Percentiles rank a stretch among this genome's conserved stretches.
Evolutionary conservation across 371 early-diverging fungal species (phyloP).

Genomic region (Dentiscutata heterogama): DNA sequence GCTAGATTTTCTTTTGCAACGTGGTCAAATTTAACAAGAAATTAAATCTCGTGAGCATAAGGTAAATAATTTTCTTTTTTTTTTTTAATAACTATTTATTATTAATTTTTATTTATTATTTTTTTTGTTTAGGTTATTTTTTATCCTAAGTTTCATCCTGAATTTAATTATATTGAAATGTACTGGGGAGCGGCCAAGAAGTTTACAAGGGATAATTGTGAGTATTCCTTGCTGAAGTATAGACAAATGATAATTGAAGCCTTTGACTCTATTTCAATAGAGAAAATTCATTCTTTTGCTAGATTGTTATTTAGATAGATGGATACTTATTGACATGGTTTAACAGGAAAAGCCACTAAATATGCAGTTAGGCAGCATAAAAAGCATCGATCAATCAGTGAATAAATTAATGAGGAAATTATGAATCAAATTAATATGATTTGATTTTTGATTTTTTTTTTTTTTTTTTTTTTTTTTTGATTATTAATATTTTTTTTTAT

Average conservation of each 20-base stretch:
- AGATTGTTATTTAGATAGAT: neutral
- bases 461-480: too few relatives aligned
- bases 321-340: conserved; percentile 17
- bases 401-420: too few relatives aligned
- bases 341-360: too few relatives aligned
- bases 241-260: neutral
- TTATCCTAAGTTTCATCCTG: conserved; percentile 42
- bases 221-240: neutral
- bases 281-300: neutral
- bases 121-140: neutral
- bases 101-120: neutral
- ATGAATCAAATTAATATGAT: too few relatives aligned
- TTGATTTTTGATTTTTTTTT: too few relatives aligned
- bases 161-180: conserved; percentile 49
- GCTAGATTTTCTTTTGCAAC: conserved; percentile 11
- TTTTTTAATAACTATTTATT: neutral
- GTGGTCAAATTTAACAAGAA: neutral
- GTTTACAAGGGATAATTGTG: conserved; percentile 43
- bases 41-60: neutral
- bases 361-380: too few relatives aligned
- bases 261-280: conserved; percentile 9
- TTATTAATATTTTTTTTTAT: too few relatives aligned
- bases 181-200: conserved; percentile 48
- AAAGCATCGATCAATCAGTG: too few relatives aligned
- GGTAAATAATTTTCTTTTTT: neutral